Evolutionary conservation across 73 alveolate species (phyloP).

Genomic region (Breviolum minutum): DNA sequence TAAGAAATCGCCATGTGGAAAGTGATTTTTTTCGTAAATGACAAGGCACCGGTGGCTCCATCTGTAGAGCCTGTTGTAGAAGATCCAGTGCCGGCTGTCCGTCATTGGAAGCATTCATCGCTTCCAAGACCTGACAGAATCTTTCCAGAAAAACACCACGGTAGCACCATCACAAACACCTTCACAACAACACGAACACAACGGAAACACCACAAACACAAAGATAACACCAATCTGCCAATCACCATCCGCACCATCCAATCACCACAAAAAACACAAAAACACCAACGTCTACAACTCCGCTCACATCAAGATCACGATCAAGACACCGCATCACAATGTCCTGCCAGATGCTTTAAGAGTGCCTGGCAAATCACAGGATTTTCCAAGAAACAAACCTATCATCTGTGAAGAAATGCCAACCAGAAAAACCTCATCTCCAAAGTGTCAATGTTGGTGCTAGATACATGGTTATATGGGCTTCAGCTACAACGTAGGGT

Average conservation of each 20-base stretch:
- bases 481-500: too few relatives aligned
- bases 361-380: not conserved
- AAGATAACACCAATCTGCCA: too few relatives aligned
- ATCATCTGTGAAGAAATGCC: not conserved
- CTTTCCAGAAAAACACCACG: not conserved
- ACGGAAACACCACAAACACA: too few relatives aligned
- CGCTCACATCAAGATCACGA: not conserved
- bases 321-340: slow-evolving; percentile 36
- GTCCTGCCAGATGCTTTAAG: slow-evolving; percentile 5
- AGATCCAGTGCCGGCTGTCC: slow-evolving; percentile 58
- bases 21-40: not conserved
- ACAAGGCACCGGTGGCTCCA: slow-evolving; percentile 15
- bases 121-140: slow-evolving; percentile 30
- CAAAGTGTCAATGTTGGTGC: not conserved
- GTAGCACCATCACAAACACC: too few relatives aligned
- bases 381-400: not conserved
- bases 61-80: slow-evolving; percentile 12
- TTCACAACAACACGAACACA: too few relatives aligned
- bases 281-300: not conserved
- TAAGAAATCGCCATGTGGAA: too few relatives aligned
- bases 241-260: too few relatives aligned
- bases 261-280: too few relatives aligned
- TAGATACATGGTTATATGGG: not conserved
- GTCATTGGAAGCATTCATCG: slow-evolving; percentile 15
- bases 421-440: not conserved